These are phyloP conservation scores for Pseudozyma pruni DNA, from an alignment of 1,284 basidiomycete genomes.

Conservation along the genomic window DNA sequence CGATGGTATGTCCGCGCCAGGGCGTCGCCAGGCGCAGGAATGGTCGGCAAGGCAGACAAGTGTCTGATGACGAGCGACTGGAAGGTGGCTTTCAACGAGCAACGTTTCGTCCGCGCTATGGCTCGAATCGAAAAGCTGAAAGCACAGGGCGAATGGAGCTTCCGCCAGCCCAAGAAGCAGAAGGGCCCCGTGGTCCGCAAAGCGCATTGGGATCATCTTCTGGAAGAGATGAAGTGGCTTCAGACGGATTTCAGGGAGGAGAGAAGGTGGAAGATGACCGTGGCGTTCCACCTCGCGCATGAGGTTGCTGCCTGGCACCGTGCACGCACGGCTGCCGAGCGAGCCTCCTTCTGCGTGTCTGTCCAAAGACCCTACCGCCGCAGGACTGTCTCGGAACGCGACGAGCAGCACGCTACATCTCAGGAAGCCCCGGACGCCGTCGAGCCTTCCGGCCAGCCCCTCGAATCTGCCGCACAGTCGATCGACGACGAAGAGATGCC, in stretches of 20 bases:
- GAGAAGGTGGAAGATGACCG: slow-evolving; percentile 86
- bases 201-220: slow-evolving; percentile 92
- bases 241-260: slow-evolving; percentile 94
- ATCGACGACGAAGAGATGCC: slow-evolving; percentile 28
- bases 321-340: slow-evolving; percentile 75
- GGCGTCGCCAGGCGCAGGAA: slow-evolving; percentile 59
- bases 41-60: slow-evolving; percentile 67
- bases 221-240: slow-evolving; percentile 99
- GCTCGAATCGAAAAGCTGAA: slow-evolving; percentile 88
- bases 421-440: slow-evolving; percentile 6
- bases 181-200: slow-evolving; percentile 82
- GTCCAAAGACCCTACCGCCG: slow-evolving; percentile 30
- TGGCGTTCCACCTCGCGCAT: slow-evolving; percentile 85
- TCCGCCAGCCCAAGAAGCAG: slow-evolving; percentile 94
- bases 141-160: slow-evolving; percentile 84
- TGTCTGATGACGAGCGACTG: slow-evolving; percentile 65
- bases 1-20: slow-evolving; percentile 63
- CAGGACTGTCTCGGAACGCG: slow-evolving; percentile 23
- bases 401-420: slow-evolving; percentile 26
- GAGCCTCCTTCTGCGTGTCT: slow-evolving; percentile 74
- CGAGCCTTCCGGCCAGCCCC: background rate
- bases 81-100: slow-evolving; percentile 66
- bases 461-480: background rate
- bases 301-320: slow-evolving; percentile 88
- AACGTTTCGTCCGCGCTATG: slow-evolving; percentile 75